phyloP scores from a whole-genome alignment of 805 yeast genomes.

The Ogataea methylovora region DNA sequence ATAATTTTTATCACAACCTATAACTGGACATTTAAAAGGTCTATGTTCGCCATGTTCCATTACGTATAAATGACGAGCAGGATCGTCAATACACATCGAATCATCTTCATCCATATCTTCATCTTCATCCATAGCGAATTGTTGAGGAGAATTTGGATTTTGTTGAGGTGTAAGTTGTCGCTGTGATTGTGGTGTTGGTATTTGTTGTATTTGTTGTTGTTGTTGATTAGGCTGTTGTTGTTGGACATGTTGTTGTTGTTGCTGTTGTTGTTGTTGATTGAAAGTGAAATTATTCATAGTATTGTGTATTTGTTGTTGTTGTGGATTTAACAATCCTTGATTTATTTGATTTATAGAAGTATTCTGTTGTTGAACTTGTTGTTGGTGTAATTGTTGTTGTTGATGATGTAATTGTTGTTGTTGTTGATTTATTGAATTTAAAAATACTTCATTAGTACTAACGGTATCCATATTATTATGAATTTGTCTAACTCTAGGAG shows the following conservation, averaged over 20 bases:
- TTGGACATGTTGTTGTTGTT: not conserved
- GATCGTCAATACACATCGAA: conserved; percentile 85
- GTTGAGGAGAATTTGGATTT: conserved; percentile 5
- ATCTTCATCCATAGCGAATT: conserved; percentile 29
- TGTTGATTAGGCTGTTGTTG: conserved; percentile 1
- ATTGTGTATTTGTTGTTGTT: conserved; percentile 13
- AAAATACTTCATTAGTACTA: conserved; percentile 88
- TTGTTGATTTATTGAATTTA: conserved; percentile 25
- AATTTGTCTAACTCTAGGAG: conserved; percentile 36
- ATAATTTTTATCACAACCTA: conserved; percentile 96
- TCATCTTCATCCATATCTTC: conserved; percentile 30
- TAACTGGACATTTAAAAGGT: conserved; percentile 96
- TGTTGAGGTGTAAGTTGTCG: conserved; percentile 7
- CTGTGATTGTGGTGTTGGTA: not conserved
- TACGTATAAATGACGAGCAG: conserved; percentile 89
- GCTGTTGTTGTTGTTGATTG: not conserved
- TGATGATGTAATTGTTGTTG: not conserved
- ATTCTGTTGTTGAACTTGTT: conserved; percentile 2
- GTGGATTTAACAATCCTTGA: too few species aligned
- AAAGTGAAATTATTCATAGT: conserved; percentile 4
- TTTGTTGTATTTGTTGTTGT: not conserved
- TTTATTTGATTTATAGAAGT: conserved; percentile 5
- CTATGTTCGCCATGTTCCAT: conserved; percentile 87
- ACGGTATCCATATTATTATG: conserved; percentile 77
- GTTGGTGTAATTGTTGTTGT: not conserved